Conservation (phyloP, 257 asterid genomes). For the Petrea volubilis region DNA sequence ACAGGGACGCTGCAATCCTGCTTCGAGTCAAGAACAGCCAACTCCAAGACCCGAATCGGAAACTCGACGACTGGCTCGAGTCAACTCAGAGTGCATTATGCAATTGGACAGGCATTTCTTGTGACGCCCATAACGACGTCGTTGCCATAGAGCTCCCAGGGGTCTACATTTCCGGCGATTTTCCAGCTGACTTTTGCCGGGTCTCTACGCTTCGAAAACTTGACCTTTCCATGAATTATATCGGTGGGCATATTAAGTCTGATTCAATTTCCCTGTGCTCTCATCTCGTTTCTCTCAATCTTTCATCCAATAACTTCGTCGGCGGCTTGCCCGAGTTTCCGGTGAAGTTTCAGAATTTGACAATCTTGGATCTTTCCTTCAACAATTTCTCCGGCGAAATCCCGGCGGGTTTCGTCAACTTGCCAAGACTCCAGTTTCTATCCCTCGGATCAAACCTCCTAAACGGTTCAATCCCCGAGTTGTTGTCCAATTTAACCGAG, state of each 20-base stretch:
- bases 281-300: conserved; percentile 43
- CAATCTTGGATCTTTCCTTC: conserved; percentile 43
- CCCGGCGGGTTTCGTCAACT: conserved; percentile 53
- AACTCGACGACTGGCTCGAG: conserved; percentile 52
- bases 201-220: conserved; percentile 52
- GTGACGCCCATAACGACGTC: conserved; percentile 42
- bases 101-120: conserved; percentile 70
- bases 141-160: conserved; percentile 51
- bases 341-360: conserved; percentile 43
- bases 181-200: conserved; percentile 78
- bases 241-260: conserved; percentile 45
- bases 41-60: conserved; percentile 47
- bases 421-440: conserved; percentile 52
- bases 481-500: conserved; percentile 58
- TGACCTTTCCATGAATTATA: conserved; percentile 47
- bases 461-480: conserved; percentile 71
- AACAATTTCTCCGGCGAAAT: conserved; percentile 77
- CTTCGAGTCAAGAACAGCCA: conserved; percentile 54
- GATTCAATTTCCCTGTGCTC: conserved; percentile 57
- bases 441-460: conserved; percentile 49
- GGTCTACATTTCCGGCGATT: conserved; percentile 41
- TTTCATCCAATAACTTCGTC: conserved; percentile 58
- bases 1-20: conserved; percentile 57
- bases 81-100: conserved; percentile 55
- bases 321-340: conserved; percentile 60